Base-by-base conservation (phyloP, 345 rosid species). In the Clausena lansium region DNA sequence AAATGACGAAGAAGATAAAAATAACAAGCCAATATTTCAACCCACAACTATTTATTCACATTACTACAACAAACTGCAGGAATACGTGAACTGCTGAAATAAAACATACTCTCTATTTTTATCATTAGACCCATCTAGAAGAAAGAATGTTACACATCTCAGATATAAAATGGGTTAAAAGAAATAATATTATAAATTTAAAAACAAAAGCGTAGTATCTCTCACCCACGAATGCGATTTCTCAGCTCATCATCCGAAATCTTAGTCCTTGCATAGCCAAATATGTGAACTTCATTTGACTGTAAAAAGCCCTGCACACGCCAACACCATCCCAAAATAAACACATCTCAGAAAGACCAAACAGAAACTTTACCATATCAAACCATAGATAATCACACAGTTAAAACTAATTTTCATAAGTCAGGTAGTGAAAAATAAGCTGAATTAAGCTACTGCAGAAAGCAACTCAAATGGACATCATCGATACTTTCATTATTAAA, bases 181-280 rank as follows among this genome's bases (percentile, higher is more conserved):
- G 7, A 45, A 62, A 63, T 25, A 47, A 75, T 1, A 38, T 6
- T 6, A 52, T 13, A 22, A 73, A 32, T 30, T 30, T 2, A 20
- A 50, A 68, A 58, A 58, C 24, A 76, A 35, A 78, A 59, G 33
- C 22, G n/a, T 45, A 36, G 17, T 38, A 54, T 17, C 61, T 70
- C 85, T 88, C 82, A 94, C 98, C 97, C 93, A 17, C 88, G 83
- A 63, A 96, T 85, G 79, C 95, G 88, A 77, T 80, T 79, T 85
- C 93, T 88, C 62, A 93, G 85, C 5, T 91, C 95, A 35, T 90
- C 85, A 81, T 90, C 97, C 17, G 97, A 84, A 79, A 94, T 92
- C 85, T 90, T 90, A 70, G 92, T 91, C 88, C 98, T 90, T 33
- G 98, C 97, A 87, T 94, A 94, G 54, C 98, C 98, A 82, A 94